Percentiles rank a stretch among this genome's conserved stretches.
These are phyloP conservation scores for Leonotis leonurus DNA, from an alignment of 257 asterid species.

Conservation along the genomic window DNA sequence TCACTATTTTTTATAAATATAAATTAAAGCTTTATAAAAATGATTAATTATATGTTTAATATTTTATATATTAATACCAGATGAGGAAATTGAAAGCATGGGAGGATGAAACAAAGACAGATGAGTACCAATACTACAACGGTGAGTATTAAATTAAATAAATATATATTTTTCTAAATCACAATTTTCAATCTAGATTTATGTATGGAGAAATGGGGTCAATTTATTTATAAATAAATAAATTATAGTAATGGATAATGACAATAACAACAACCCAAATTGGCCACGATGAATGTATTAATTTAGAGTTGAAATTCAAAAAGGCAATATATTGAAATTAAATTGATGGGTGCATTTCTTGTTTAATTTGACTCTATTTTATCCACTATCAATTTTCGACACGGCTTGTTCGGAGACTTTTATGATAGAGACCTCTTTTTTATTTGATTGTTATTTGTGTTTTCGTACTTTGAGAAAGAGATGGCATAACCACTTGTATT, in stretches of 20 bases:
- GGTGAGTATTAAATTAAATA: slow-evolving; percentile 26
- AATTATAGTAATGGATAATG: no score
- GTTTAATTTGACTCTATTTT: neutral
- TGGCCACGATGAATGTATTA: neutral
- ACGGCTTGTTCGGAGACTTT: neutral
- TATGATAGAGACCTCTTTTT: neutral
- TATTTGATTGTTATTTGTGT: neutral
- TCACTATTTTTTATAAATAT: no score
- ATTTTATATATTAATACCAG: slow-evolving; percentile 18
- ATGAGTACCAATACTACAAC: slow-evolving; percentile 48
- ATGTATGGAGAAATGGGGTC: neutral
- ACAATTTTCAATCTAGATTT: neutral
- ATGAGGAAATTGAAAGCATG: slow-evolving; percentile 75
- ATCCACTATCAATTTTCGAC: neutral
- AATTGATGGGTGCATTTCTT: neutral
- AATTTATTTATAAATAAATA: neutral
- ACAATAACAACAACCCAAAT: neutral
- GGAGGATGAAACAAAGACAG: slow-evolving; percentile 71
- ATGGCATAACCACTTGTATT: neutral
- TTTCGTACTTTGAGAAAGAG: neutral
- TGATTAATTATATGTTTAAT: neutral
- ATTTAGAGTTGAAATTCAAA: no score
- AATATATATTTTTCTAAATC: neutral
- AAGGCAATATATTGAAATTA: neutral
- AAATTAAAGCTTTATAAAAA: no score